Evolutionary conservation across 495 filamentous ascomycete species (phyloP).

Genomic region (Staphylotrichum tortipilum): DNA sequence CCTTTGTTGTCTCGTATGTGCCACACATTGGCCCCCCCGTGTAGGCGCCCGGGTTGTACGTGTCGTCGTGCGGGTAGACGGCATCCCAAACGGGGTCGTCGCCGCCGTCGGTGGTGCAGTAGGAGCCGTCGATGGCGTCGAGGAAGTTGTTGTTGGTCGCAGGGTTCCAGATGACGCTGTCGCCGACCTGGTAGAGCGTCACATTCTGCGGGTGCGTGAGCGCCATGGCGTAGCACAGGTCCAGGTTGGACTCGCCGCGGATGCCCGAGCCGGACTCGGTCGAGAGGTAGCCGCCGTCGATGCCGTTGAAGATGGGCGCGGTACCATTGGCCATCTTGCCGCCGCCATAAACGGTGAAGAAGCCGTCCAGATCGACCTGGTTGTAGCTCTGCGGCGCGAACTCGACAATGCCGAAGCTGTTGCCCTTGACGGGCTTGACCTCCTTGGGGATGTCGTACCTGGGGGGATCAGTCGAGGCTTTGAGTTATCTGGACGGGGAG

Average conservation of each 20-base stretch:
- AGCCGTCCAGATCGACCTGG: slow-evolving; percentile 20
- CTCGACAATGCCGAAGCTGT: slow-evolving; percentile 29
- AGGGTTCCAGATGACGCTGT: slow-evolving; percentile 41
- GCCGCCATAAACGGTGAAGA: not conserved
- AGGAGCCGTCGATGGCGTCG: slow-evolving; percentile 50
- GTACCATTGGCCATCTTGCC: not conserved
- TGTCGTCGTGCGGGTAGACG: slow-evolving; percentile 39
- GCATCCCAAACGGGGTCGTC: slow-evolving; percentile 39
- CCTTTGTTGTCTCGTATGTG: slow-evolving; percentile 25
- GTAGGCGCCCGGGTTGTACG: slow-evolving; percentile 13
- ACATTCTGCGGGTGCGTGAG: slow-evolving; percentile 49
- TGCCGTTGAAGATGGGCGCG: not conserved
- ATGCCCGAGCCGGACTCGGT: slow-evolving; percentile 17
- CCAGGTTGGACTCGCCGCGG: slow-evolving; percentile 22
- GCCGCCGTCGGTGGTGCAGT: slow-evolving; percentile 40
- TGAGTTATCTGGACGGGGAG: not conserved
- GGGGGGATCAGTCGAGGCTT: not conserved
- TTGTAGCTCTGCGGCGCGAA: slow-evolving; percentile 31
- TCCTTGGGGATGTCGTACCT: slow-evolving; percentile 15
- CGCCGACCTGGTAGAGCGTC: slow-evolving; percentile 50
- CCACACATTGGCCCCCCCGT: slow-evolving; percentile 40
- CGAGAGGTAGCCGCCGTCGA: slow-evolving; percentile 16
- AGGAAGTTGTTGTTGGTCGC: slow-evolving; percentile 43
- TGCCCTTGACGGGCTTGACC: slow-evolving; percentile 14
- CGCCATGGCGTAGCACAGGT: slow-evolving; percentile 22